Evolutionary conservation across 2,329 filamentous ascomycete species (phyloP), one percentile per base, ranked within the genome.

Genomic region (Colletotrichum liriopes): DNA sequence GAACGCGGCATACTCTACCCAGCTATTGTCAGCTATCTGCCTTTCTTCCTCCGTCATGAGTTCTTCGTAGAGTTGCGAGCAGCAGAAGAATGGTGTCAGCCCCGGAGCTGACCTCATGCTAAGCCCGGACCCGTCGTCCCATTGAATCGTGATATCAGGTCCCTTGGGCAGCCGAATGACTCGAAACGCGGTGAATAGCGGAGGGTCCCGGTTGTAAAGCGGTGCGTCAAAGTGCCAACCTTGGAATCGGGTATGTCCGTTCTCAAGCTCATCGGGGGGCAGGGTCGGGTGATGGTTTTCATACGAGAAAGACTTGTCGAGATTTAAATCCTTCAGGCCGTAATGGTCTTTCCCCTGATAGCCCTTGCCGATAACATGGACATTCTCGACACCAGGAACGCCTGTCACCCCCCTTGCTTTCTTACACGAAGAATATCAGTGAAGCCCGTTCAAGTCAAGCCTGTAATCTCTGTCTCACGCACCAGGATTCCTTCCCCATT

Each of bases 151-250:
- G 26, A 84, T 73, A n/a, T 81, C 76, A 0, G 80, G 81, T 11
- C 78, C 76, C 3, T 76, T 78, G 3, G 84, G 84, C 18, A 81
- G 78, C 67, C 80, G 83, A 61, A 84, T 64, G 45, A 79, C 81
- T 11, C 82, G 81, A 3, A 85, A 78, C 1, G 82, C 82, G 7
- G 83, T 85, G 73, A 84, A 84, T 78, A 80, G 82, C 1, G 83
- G 80, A 0, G 83, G 83, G 43, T 85, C 80, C 4, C 81, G 78
- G 8, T 73, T 81, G 73, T 84, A 85, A 1, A 86, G 77, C 2
- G 84, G 83, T 3, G 83, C 85, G 69, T 87, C 84, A 29, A 86
- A 84, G 72, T 86, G 84, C 85, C 85, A 86, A 35, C 82, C 78
- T 52, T 86, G 84, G 70, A 86, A 86, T 20, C 84, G 82, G 0